These are phyloP conservation scores for Tricholoma terreum DNA, from an alignment of 768 basidiomycete genomes.

Conservation along the genomic window DNA sequence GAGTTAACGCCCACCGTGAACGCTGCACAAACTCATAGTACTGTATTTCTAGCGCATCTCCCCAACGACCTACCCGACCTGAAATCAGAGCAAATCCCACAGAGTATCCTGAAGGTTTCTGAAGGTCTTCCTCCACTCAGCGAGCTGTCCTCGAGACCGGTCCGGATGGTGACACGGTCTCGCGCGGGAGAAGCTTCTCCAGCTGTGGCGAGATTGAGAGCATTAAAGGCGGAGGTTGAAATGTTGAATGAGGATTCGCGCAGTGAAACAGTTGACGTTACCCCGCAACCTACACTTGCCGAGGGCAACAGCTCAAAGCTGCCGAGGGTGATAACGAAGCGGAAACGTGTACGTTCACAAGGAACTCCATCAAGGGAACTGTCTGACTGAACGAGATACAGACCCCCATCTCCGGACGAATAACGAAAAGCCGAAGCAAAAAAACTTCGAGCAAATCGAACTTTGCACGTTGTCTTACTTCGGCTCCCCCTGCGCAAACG, in stretches of 20 bases:
- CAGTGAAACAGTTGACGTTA: neutral
- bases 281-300: neutral
- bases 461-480: conserved; percentile 4
- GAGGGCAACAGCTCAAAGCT: neutral
- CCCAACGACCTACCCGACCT: conserved; percentile 4
- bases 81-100: conserved; percentile 6
- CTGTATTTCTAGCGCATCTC: neutral
- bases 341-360: conserved; percentile 1
- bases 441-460: conserved; percentile 6
- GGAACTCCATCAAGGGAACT: neutral
- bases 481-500: conserved; percentile 6
- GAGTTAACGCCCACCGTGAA: conserved; percentile 26
- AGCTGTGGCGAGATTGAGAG: conserved; percentile 14
- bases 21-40: neutral
- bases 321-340: neutral
- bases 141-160: conserved; percentile 14
- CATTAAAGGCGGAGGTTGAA: conserved; percentile 26
- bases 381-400: neutral
- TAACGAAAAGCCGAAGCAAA: conserved; percentile 22
- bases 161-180: conserved; percentile 13
- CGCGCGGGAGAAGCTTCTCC: conserved; percentile 20
- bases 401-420: conserved; percentile 26
- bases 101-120: neutral
- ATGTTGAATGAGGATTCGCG: conserved; percentile 18
- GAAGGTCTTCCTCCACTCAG: neutral